Evolutionary conservation across 192 early-diverging fungal genomes (phyloP), one percentile per base, ranked within the genome.

Genomic region (Gigaspora rosea): DNA sequence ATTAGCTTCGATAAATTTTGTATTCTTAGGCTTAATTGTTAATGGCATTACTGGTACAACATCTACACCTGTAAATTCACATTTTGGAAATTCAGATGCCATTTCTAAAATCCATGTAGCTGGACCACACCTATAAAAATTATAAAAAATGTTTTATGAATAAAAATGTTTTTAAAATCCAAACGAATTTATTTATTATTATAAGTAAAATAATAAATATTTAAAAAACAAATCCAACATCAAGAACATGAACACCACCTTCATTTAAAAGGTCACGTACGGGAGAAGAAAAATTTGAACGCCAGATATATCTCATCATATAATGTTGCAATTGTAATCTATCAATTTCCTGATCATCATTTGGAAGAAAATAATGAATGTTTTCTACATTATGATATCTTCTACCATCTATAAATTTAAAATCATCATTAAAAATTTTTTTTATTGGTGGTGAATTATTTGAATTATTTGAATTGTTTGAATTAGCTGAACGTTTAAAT

Each of bases 261-360:
- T 36, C 33, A 36, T 67, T 9, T 12, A 67, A 48, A 7, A 67
- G 18, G n/a, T 67, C 46, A 67, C 36, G 27, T 41, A 67, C 16
- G 3, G 65, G 65, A n/a, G 65, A 22, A 3, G 35, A 41, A 67
- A 36, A 80, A 69, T 83, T 83, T 51, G 79, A 77, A 56, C 79
- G 78, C 58, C 80, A 79, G 63, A 80, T 73, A 64, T 84, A 89
- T 22, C 86, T 80, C 27, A 86, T 79, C 73, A 89, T 78, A 63
- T 84, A 89, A 69, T 89, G 88, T 33, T 82, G 82, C 13, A 84
- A 64, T 59, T 89, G 84, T 10, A 89, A 68, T 9, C 88, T 77
- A 75, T 89, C 85, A 4, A 84, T 81, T 63, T 89, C 88, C 48
- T 83, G 84, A 7, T 87, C 82, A 48, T 89, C 86, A 59, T 84